These are phyloP conservation scores for Cytidiella melzeri DNA, from an alignment of 768 basidiomycete species.

Conservation along the genomic window DNA sequence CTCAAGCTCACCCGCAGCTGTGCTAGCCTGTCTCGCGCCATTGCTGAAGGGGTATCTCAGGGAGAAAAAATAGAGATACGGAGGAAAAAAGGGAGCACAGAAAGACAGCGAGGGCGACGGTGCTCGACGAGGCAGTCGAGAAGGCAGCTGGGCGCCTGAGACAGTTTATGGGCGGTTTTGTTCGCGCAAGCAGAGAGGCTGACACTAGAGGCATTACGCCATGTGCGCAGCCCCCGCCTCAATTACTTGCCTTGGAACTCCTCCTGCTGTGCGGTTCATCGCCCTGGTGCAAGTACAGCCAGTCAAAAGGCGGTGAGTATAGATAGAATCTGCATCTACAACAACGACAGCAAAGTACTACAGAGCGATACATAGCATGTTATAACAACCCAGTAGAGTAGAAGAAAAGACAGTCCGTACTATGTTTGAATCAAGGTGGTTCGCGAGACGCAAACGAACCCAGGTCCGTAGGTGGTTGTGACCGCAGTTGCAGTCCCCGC, in stretches of 20 bases:
- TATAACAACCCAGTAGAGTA: too few relatives aligned
- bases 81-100: constrained; percentile 15
- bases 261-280: too few relatives aligned
- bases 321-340: too few relatives aligned
- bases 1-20: constrained; percentile 23
- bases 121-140: constrained; percentile 4
- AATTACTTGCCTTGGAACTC: too few relatives aligned
- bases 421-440: constrained; percentile 7
- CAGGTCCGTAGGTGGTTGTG: constrained; percentile 20
- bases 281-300: too few relatives aligned
- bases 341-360: not conserved
- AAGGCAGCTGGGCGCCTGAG: not conserved
- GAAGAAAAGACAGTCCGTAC: too few relatives aligned
- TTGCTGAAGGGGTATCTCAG: constrained; percentile 13
- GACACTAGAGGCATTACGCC: not conserved
- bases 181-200: not conserved
- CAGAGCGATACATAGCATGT: constrained; percentile 1
- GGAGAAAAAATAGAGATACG: constrained; percentile 14
- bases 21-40: constrained; percentile 26
- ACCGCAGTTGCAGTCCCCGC: constrained; percentile 41
- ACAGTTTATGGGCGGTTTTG: not conserved
- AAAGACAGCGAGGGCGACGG: constrained; percentile 5
- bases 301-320: too few relatives aligned
- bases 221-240: too few relatives aligned
- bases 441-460: constrained; percentile 25